Base-by-base conservation (phyloP, 2,329 filamentous ascomycete genomes). In the Colletotrichum paranaense region DNA sequence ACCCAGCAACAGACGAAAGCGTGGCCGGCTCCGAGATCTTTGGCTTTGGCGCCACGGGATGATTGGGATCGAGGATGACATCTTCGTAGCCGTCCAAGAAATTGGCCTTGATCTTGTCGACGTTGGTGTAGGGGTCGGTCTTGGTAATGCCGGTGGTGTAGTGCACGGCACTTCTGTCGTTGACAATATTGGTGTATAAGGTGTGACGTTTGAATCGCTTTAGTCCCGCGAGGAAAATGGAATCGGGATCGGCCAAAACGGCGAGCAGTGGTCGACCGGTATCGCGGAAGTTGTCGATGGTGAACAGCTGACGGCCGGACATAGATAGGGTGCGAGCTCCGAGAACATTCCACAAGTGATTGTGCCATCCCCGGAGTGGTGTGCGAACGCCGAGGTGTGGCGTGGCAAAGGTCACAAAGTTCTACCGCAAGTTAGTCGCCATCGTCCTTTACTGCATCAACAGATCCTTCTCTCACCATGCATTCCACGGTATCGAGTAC, bases 391-490 rank as follows among this genome's bases (percentile, higher is more conserved):
- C 94, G 8, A 95, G 87, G 82, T 95, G 94, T 28, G 94, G 96
- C 38, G 93, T 92, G 5, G 94, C 96, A 82, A 98, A 98, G 1
- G 95, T 98, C 2, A 93, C 94, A 83, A 98, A 98, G 86, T 97
- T 98, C 89, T 93, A 75, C n/a, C 9, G 26, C 6, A 42, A 12
- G 14, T 55, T 38, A 42, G 56, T 58, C 32, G 62, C n/a, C 5
- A 32, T 14, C 11, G 4, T 49, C 7, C 3, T 14, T 14, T 4
- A 30, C 7, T 59, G 49, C 14, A 19, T 16, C n/a, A 16, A 8
- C 32, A 9, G 38, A 26, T 32, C 77, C n/a, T 14, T 11, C 19
- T 12, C 85, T 60, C 85, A 93, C 91, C 83, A 96, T 90, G 76
- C 96, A 96, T 79, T 95, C 88, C 30, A 98, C 87, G 71, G 88